Evolutionary conservation across 345 rosid genomes (phyloP).

Genomic region (Camelina neglecta): DNA sequence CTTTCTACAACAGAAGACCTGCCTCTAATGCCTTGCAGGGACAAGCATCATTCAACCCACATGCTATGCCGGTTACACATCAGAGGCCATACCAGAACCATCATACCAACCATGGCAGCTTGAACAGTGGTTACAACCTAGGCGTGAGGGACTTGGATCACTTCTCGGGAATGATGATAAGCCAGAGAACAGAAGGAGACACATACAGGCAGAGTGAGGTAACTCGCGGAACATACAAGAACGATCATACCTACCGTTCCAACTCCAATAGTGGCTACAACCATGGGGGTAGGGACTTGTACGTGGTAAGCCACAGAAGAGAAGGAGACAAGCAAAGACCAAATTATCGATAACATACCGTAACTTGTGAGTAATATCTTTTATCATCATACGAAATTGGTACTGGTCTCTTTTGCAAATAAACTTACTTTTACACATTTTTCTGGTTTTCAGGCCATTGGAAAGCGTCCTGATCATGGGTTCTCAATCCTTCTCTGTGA

Average conservation of each 20-base stretch:
- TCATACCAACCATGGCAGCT: constrained; percentile 30
- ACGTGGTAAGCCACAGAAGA: constrained; percentile 17
- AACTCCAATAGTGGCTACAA: constrained; percentile 29
- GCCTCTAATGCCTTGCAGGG: constrained; percentile 42
- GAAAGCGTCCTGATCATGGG: constrained; percentile 1
- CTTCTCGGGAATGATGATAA: constrained; percentile 36
- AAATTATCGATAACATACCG: constrained; percentile 33
- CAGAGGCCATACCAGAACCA: constrained; percentile 39
- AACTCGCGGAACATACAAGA: constrained; percentile 7
- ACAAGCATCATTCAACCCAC: constrained; percentile 40
- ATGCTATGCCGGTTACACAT: constrained; percentile 34
- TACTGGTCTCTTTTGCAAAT: constrained; percentile 24
- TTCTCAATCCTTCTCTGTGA: constrained; percentile 3
- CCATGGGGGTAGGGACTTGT: constrained; percentile 30
- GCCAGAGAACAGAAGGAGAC: constrained; percentile 31
- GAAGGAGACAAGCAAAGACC: constrained; percentile 34
- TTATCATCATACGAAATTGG: constrained; percentile 1
- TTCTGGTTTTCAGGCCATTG: constrained; percentile 11
- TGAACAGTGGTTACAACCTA: constrained; percentile 36
- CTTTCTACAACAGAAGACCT: constrained; percentile 40
- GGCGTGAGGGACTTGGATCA: constrained; percentile 39
- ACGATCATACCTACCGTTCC: constrained; percentile 28
- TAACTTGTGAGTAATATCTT: constrained; percentile 17
- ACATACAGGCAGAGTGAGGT: constrained; percentile 30
- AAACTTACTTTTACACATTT: neutral